Base-by-base conservation (phyloP, 495 filamentous ascomycete species). In the Trichoderma virens region DNA sequence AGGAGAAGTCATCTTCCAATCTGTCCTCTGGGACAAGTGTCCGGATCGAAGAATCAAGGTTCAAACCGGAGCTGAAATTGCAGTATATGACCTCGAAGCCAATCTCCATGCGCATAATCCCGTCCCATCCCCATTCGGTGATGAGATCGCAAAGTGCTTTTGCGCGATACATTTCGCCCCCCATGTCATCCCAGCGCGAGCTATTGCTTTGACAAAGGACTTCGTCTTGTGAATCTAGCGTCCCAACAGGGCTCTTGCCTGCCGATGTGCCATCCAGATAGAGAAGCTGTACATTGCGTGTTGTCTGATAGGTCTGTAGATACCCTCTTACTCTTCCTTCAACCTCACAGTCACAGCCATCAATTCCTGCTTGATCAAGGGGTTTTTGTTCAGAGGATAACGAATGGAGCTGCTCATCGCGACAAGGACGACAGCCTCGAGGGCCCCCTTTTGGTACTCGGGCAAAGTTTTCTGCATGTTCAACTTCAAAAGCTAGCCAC, bases 81-180 rank as follows among this genome's bases (percentile, higher is more conserved):
- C 87, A 90, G n/a, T 87, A 73, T 56, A 90, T 87, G 45, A 90
- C 74, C 71, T 89, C 87, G 62, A 89, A 89, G 0, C 87, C 87
- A 31, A 81, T 82, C 65, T 90, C 87, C 83, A 88, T 88, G 18
- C 86, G 80, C 1, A 90, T 67, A 23, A 89, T 67, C 0, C 87
- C 87, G 60, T 88, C 81, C 45, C 88, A 76, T 0, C 78, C 73
- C 81, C 80, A 87, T 13, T 77, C 62, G 5, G 73, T 70, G 0
- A 77, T 78, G 38, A 87, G 68, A 9, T 70, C 69, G 68, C 87
- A 89, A 2, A 87, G 70, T 0, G 73, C 67, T 1, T 65, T 34
- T 0, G 85, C 86, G 1, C 86, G 75, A 8, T 63, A 62, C 16
- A 32, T 63, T 60, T 88, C 86, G 18, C 65, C 54, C 30, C 9